Percentiles rank a stretch among this genome's conserved stretches.
These are phyloP conservation scores for Psilocybe azurescens DNA, from an alignment of 768 basidiomycete genomes.

Conservation along the genomic window DNA sequence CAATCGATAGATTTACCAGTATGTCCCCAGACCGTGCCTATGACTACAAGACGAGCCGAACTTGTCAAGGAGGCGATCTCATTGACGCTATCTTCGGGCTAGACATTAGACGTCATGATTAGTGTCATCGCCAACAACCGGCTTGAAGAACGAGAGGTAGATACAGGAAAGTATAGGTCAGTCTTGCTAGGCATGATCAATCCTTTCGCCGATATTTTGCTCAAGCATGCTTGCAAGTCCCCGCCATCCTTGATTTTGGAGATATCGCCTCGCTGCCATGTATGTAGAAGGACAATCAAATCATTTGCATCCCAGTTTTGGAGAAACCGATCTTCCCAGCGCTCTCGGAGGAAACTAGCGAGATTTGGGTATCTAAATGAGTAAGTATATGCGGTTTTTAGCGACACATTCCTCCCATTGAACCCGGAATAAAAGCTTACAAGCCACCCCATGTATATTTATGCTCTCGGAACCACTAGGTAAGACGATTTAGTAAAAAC, in stretches of 20 bases:
- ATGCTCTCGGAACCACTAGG: slow-evolving; percentile 61
- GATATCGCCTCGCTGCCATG: slow-evolving; percentile 57
- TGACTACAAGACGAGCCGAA: slow-evolving; percentile 51
- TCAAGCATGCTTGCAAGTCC: slow-evolving; percentile 45
- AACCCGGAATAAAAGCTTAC: slow-evolving; percentile 28
- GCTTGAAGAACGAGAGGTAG: slow-evolving; percentile 8
- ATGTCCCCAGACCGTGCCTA: slow-evolving; percentile 64
- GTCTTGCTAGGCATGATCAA: slow-evolving; percentile 65
- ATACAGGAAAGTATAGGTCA: slow-evolving; percentile 61
- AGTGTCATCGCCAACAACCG: not conserved
- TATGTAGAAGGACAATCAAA: slow-evolving; percentile 50
- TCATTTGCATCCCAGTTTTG: slow-evolving; percentile 59
- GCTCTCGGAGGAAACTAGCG: slow-evolving; percentile 53
- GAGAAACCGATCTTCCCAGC: slow-evolving; percentile 53
- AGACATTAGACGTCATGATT: not conserved
- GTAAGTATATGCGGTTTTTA: not conserved
- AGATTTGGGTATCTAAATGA: slow-evolving; percentile 48
- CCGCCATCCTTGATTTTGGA: slow-evolving; percentile 49
- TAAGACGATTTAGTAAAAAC: not conserved
- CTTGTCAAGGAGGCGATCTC: slow-evolving; percentile 50
- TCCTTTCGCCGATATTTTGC: slow-evolving; percentile 52
- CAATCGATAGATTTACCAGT: slow-evolving; percentile 37
- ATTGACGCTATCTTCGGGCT: slow-evolving; percentile 60
- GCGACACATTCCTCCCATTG: not conserved
- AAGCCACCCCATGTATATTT: slow-evolving; percentile 46